phyloP scores from a whole-genome alignment of 257 asterid genomes.

The Fraxinus quadrangulata region DNA sequence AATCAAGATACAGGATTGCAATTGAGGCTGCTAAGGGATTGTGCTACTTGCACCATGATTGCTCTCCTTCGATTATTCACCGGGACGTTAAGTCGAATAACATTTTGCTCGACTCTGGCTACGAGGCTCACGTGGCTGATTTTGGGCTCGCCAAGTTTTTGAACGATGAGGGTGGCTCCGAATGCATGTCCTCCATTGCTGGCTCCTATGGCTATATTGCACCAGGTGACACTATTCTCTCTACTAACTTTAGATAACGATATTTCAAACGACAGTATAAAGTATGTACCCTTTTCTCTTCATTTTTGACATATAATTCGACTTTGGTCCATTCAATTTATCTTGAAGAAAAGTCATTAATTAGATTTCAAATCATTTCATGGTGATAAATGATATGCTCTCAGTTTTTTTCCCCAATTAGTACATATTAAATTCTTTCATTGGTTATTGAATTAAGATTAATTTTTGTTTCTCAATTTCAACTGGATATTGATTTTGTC shows the following conservation, averaged over 20 bases:
- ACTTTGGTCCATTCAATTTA: too few species aligned
- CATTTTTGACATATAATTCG: too few species aligned
- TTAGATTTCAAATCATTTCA: too few species aligned
- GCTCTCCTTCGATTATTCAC: constrained; percentile 87
- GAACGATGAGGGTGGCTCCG: constrained; percentile 61
- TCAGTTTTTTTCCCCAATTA: background rate
- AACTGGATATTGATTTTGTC: background rate
- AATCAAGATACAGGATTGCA: constrained; percentile 72
- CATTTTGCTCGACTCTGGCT: constrained; percentile 75
- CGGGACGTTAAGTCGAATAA: constrained; percentile 87
- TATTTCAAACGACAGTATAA: too few species aligned
- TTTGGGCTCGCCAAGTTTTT: constrained; percentile 90
- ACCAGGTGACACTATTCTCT: constrained; percentile 53
- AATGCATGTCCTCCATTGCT: constrained; percentile 90
- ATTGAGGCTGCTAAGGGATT: constrained; percentile 82
- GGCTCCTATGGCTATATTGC: constrained; percentile 98
- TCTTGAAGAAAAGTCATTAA: too few species aligned
- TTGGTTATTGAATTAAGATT: background rate
- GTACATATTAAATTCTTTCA: too few species aligned
- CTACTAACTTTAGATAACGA: too few species aligned
- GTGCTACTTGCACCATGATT: constrained; percentile 88
- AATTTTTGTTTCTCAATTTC: background rate
- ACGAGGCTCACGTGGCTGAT: constrained; percentile 92
- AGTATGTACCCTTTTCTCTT: too few species aligned
- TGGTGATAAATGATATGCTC: too few species aligned